Conservation (phyloP, 2,329 filamentous ascomycete genomes). For the Sarocladium strictum region DNA sequence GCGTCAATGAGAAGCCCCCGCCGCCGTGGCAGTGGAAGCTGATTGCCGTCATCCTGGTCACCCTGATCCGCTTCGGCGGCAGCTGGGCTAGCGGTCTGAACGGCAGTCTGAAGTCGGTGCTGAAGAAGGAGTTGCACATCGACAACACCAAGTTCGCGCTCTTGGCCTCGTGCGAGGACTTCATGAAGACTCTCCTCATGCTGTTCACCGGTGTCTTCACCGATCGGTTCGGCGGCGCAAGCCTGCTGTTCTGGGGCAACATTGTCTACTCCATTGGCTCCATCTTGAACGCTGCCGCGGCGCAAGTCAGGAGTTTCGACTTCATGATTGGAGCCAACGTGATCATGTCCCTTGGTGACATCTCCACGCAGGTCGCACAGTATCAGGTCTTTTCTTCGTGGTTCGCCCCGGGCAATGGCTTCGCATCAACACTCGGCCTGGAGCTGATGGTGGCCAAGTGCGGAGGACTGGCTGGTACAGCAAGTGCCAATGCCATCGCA, state of each 20-base stretch:
- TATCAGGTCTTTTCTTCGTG: slow-evolving; percentile 58
- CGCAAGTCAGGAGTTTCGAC: slow-evolving; percentile 46
- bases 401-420: slow-evolving; percentile 53
- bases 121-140: slow-evolving; percentile 52
- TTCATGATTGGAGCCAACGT: slow-evolving; percentile 52
- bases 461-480: slow-evolving; percentile 51
- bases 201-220: slow-evolving; percentile 46
- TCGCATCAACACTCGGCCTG: slow-evolving; percentile 52
- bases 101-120: slow-evolving; percentile 50
- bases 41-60: slow-evolving; percentile 38
- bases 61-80: slow-evolving; percentile 48
- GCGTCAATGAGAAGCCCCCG: slow-evolving; percentile 1
- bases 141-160: slow-evolving; percentile 52
- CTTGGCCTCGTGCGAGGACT: slow-evolving; percentile 52
- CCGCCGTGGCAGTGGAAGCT: slow-evolving; percentile 16
- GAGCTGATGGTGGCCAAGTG: slow-evolving; percentile 54
- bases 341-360: slow-evolving; percentile 50
- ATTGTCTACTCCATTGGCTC: slow-evolving; percentile 48
- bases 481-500: slow-evolving; percentile 52
- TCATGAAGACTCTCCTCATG: slow-evolving; percentile 51
- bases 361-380: slow-evolving; percentile 54
- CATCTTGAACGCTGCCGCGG: slow-evolving; percentile 49
- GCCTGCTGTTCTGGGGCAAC: slow-evolving; percentile 49
- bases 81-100: slow-evolving; percentile 51
- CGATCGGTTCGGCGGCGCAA: slow-evolving; percentile 50